A percentile compares a stretch with the other conserved stretches of the same genome.
phyloP scores from a whole-genome alignment of 805 yeast species.

The Isabelozyma rhagii region DNA sequence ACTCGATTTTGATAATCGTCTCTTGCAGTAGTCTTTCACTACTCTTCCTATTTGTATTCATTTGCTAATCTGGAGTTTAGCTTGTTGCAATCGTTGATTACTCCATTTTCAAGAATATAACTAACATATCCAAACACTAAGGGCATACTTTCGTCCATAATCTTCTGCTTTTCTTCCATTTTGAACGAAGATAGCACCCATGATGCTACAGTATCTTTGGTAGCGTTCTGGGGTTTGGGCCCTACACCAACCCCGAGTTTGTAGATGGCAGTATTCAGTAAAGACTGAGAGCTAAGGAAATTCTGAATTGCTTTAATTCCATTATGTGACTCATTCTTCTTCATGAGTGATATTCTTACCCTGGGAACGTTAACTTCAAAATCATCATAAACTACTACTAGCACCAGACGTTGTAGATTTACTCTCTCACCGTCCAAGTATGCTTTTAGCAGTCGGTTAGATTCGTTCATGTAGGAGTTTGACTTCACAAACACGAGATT shows the following conservation, averaged over 20 bases:
- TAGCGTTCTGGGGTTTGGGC: constrained; percentile 37
- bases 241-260: constrained; percentile 42
- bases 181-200: constrained; percentile 41
- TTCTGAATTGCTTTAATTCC: constrained; percentile 29
- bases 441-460: constrained; percentile 24
- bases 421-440: constrained; percentile 17
- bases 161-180: constrained; percentile 16
- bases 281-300: not conserved
- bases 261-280: constrained; percentile 8
- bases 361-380: constrained; percentile 31
- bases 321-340: constrained; percentile 38
- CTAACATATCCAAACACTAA: constrained; percentile 17
- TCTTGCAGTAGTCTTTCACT: not conserved
- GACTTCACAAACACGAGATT: constrained; percentile 31
- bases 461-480: constrained; percentile 40
- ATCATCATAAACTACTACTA: constrained; percentile 35
- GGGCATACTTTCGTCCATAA: constrained; percentile 11
- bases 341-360: constrained; percentile 25
- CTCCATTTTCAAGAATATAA: constrained; percentile 17
- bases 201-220: constrained; percentile 30
- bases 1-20: no score
- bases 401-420: constrained; percentile 5
- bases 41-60: not conserved
- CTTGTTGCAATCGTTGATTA: constrained; percentile 22
- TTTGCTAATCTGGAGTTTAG: constrained; percentile 16